phyloP scores from a whole-genome alignment of 768 basidiomycete species.

The Mycena amicta region DNA sequence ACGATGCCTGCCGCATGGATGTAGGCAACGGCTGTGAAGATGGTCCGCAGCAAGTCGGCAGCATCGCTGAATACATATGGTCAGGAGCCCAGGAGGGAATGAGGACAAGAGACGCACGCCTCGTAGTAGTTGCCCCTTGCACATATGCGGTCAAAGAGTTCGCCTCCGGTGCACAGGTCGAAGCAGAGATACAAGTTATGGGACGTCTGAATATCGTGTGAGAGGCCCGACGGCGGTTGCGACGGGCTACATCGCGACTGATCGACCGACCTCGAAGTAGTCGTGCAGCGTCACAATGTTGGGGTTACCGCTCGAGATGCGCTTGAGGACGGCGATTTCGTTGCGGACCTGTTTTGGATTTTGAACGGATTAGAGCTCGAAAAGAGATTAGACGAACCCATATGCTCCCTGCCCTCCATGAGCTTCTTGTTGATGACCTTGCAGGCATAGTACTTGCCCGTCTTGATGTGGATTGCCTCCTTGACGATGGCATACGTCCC shows the following conservation, averaged over 20 bases:
- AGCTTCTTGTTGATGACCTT: slow-evolving; percentile 99
- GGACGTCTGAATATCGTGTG: slow-evolving; percentile 61
- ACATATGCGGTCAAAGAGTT: slow-evolving; percentile 98
- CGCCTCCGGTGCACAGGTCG: slow-evolving; percentile 94
- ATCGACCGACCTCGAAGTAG: slow-evolving; percentile 81
- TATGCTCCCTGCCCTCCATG: slow-evolving; percentile 97
- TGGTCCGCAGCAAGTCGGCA: slow-evolving; percentile 82
- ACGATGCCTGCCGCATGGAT: slow-evolving; percentile 92
- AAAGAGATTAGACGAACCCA: slow-evolving; percentile 60
- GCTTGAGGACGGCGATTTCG: slow-evolving; percentile 94
- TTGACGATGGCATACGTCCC: slow-evolving; percentile 96
- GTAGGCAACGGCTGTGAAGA: slow-evolving; percentile 86
- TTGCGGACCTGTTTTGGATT: slow-evolving; percentile 99
- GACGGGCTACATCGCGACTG: not conserved
- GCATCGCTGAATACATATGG: slow-evolving; percentile 92
- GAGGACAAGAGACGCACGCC: slow-evolving; percentile 61
- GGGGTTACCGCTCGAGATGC: slow-evolving; percentile 83
- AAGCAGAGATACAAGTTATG: slow-evolving; percentile 94
- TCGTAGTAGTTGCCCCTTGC: slow-evolving; percentile 97
- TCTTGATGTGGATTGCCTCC: slow-evolving; percentile 93
- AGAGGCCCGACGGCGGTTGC: no score
- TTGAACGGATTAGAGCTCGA: no score
- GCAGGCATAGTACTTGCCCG: slow-evolving; percentile 93
- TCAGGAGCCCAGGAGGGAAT: no score
- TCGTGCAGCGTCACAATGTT: slow-evolving; percentile 95